A percentile compares a stretch with the other conserved stretches of the same genome.
These are phyloP conservation scores for Megacollybia marginata DNA, from an alignment of 768 basidiomycete genomes.

Conservation along the genomic window DNA sequence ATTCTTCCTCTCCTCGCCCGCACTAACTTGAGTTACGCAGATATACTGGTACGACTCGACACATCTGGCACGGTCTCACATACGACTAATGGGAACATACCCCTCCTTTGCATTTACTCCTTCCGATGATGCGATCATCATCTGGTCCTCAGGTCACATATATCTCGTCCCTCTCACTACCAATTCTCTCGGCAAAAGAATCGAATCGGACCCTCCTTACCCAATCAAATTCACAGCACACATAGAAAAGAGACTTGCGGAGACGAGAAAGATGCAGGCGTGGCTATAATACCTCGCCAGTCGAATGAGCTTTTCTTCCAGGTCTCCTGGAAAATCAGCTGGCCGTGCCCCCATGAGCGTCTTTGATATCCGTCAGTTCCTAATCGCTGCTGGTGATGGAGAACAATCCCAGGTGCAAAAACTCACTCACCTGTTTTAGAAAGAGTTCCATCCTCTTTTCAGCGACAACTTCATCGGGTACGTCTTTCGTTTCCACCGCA, in stretches of 20 bases:
- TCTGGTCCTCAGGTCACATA: constrained; percentile 72
- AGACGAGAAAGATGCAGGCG: constrained; percentile 45
- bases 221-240: constrained; percentile 55
- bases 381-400: no score
- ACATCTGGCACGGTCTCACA: constrained; percentile 62
- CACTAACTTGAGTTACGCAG: constrained; percentile 25
- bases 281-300: no score
- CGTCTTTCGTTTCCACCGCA: no score
- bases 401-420: no score
- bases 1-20: not conserved
- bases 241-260: constrained; percentile 57
- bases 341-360: no score
- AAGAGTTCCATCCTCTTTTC: no score
- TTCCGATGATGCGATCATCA: constrained; percentile 49
- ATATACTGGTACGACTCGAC: constrained; percentile 52
- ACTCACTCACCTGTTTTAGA: no score
- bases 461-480: no score
- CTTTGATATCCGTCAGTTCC: no score
- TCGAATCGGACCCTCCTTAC: constrained; percentile 25
- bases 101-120: constrained; percentile 69
- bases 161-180: constrained; percentile 48
- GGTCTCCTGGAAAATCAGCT: no score
- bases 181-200: constrained; percentile 48
- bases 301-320: no score
- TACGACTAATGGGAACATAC: constrained; percentile 78